phyloP scores from a whole-genome alignment of 2,329 filamentous ascomycete genomes.

The Colletotrichum karsti region DNA sequence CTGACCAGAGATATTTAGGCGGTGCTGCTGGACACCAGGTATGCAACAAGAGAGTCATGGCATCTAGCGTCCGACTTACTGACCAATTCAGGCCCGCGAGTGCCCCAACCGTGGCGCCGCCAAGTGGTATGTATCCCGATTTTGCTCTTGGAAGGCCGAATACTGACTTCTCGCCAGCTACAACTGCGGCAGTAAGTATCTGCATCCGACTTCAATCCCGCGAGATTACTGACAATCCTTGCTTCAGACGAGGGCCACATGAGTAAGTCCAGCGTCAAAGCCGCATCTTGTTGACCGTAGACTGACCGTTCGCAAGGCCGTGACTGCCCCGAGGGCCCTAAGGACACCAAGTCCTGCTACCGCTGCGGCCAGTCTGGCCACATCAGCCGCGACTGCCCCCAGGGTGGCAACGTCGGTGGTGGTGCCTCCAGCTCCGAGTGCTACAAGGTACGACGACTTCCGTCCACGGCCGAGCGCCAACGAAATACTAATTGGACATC shows the following conservation, averaged over 20 bases:
- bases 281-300: constrained; percentile 17
- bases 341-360: constrained; percentile 84
- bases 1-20: constrained; percentile 30
- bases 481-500: constrained; percentile 22
- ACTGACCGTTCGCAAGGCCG: constrained; percentile 65
- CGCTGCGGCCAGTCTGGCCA: constrained; percentile 86
- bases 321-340: constrained; percentile 88
- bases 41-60: constrained; percentile 5
- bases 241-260: constrained; percentile 73
- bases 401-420: constrained; percentile 56
- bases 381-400: constrained; percentile 84
- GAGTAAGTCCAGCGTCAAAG: constrained; percentile 62
- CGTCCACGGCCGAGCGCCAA: neutral
- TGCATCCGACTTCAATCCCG: constrained; percentile 30
- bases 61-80: constrained; percentile 24
- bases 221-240: constrained; percentile 33
- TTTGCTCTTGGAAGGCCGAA: neutral
- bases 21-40: constrained; percentile 37
- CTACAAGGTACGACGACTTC: constrained; percentile 74
- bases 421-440: constrained; percentile 71
- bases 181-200: constrained; percentile 78
- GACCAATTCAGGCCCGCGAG: constrained; percentile 73
- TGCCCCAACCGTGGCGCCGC: constrained; percentile 86
- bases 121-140: constrained; percentile 71
- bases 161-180: constrained; percentile 65